Conservation (phyloP, 2,329 filamentous ascomycete genomes). For the Byssoonygena ceratinophila region DNA sequence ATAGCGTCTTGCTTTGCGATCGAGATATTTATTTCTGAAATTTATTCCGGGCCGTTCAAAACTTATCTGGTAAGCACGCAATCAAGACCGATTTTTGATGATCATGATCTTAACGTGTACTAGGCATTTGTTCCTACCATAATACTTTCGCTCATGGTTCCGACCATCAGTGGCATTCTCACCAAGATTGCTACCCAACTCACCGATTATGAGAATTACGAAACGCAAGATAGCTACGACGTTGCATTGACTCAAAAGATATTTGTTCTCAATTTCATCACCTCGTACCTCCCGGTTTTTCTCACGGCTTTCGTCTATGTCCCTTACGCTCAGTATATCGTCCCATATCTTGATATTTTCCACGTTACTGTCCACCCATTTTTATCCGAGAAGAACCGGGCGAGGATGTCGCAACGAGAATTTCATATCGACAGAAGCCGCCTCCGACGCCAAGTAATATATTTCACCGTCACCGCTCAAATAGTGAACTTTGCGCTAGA, state of each 20-base stretch:
- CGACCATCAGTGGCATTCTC: constrained; percentile 64
- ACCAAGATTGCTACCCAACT: constrained; percentile 65
- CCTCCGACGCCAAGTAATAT: constrained; percentile 72
- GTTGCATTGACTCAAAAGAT: constrained; percentile 81
- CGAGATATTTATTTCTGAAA: constrained; percentile 90
- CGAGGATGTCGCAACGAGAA: constrained; percentile 39
- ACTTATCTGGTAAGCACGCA: constrained; percentile 56
- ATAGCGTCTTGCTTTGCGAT: constrained; percentile 83
- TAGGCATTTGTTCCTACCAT: constrained; percentile 80
- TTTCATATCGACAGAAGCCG: constrained; percentile 80
- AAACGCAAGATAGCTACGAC: constrained; percentile 73
- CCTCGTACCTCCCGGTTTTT: constrained; percentile 84
- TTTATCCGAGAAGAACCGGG: constrained; percentile 61
- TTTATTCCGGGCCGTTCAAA: constrained; percentile 84
- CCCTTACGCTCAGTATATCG: constrained; percentile 72
- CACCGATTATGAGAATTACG: constrained; percentile 83
- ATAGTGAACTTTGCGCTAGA: constrained; percentile 78
- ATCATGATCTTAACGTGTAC: background rate
- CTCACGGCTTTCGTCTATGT: constrained; percentile 91
- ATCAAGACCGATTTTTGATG: background rate
- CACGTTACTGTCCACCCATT: constrained; percentile 62
- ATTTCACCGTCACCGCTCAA: constrained; percentile 66
- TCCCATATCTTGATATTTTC: constrained; percentile 79
- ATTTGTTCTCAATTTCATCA: constrained; percentile 94
- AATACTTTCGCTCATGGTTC: constrained; percentile 70